Conservation (phyloP, 768 basidiomycete genomes). For the Phanerochaete carnosa region DNA sequence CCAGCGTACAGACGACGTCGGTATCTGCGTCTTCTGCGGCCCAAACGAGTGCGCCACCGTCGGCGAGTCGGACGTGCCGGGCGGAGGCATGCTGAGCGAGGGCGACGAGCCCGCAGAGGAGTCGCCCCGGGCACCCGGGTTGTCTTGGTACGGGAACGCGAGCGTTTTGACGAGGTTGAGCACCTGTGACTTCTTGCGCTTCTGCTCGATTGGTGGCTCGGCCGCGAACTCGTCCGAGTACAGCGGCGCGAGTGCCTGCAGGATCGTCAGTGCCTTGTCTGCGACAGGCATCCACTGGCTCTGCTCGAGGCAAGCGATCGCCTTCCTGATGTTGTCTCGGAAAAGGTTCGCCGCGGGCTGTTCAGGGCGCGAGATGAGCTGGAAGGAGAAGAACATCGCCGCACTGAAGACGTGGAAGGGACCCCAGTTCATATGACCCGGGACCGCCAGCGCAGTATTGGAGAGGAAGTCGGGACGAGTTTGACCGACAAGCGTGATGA, state of each 20-base stretch:
- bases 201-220: constrained; percentile 46
- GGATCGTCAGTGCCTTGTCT: constrained; percentile 71
- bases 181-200: constrained; percentile 58
- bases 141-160: constrained; percentile 80
- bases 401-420: constrained; percentile 84
- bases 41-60: neutral
- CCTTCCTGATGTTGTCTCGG: constrained; percentile 71
- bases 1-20: constrained; percentile 22
- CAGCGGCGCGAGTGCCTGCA: constrained; percentile 69
- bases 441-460: constrained; percentile 62
- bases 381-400: constrained; percentile 91
- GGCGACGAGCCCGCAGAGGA: constrained; percentile 13
- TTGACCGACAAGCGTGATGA: constrained; percentile 75
- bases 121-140: constrained; percentile 36
- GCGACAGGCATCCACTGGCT: constrained; percentile 63
- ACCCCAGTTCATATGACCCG: constrained; percentile 82
- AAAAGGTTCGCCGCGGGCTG: constrained; percentile 77
- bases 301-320: constrained; percentile 62
- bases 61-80: neutral
- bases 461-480: constrained; percentile 69
- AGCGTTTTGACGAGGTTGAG: constrained; percentile 68
- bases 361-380: constrained; percentile 76
- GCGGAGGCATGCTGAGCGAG: neutral
- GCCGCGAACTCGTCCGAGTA: constrained; percentile 62
- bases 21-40: constrained; percentile 17